These are phyloP conservation scores for Pugionium dolabratum DNA, from an alignment of 345 rosid genomes.

Conservation along the genomic window DNA sequence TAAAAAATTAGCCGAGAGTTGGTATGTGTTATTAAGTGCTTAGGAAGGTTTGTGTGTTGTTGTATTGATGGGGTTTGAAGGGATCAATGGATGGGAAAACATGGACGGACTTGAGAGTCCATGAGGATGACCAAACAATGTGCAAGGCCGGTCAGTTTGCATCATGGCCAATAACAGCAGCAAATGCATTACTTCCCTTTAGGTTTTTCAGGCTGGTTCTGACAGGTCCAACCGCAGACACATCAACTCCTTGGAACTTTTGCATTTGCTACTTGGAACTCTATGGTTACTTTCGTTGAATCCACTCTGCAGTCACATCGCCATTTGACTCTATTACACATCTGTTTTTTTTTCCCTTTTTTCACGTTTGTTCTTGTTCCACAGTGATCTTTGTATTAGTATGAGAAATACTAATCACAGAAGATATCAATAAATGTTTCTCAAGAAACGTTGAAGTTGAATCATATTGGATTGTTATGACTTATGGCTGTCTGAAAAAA, in stretches of 20 bases:
- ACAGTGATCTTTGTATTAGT: slow-evolving; percentile 3
- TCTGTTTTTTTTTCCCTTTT: background rate
- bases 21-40: slow-evolving; percentile 14
- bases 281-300: slow-evolving; percentile 72
- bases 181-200: slow-evolving; percentile 73
- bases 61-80: slow-evolving; percentile 42
- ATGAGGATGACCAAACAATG: slow-evolving; percentile 73
- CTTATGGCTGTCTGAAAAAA: too few relatives aligned
- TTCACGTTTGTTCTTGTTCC: too few relatives aligned
- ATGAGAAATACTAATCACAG: background rate
- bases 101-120: slow-evolving; percentile 76
- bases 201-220: slow-evolving; percentile 72
- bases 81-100: slow-evolving; percentile 75
- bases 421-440: background rate
- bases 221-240: slow-evolving; percentile 70
- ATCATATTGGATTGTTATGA: too few relatives aligned
- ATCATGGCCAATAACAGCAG: slow-evolving; percentile 76
- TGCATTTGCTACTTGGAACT: slow-evolving; percentile 91
- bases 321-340: slow-evolving; percentile 8
- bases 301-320: slow-evolving; percentile 1
- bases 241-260: slow-evolving; percentile 72
- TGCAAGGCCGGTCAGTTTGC: slow-evolving; percentile 85
- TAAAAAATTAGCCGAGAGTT: slow-evolving; percentile 2
- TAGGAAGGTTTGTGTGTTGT: slow-evolving; percentile 4
- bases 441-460: background rate